phyloP scores from a whole-genome alignment of 805 yeast species.

The Starmerella roubikii region DNA sequence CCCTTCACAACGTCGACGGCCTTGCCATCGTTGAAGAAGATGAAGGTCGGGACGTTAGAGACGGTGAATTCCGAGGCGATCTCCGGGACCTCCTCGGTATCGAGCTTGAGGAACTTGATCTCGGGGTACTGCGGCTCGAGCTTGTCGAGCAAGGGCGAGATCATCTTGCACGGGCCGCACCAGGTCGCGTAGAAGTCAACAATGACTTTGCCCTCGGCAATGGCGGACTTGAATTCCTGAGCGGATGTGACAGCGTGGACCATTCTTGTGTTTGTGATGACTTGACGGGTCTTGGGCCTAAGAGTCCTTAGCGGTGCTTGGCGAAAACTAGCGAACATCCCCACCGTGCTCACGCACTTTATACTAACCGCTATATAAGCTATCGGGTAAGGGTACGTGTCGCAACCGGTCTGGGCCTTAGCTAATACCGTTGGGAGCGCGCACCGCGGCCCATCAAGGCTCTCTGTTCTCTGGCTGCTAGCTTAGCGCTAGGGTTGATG shows the following conservation, averaged over 20 bases:
- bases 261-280: conserved; percentile 33
- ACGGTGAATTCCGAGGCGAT: conserved; percentile 59
- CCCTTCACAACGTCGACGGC: conserved; percentile 71
- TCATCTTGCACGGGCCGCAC: conserved; percentile 99
- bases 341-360: too few species aligned
- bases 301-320: too few species aligned
- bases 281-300: too few species aligned
- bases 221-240: conserved; percentile 54
- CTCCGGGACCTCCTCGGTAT: conserved; percentile 69
- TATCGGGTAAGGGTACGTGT: too few species aligned
- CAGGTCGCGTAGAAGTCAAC: conserved; percentile 95
- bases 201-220: conserved; percentile 63
- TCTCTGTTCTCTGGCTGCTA: too few species aligned
- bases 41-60: conserved; percentile 52
- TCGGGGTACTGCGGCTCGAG: conserved; percentile 38
- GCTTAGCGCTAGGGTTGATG: too few species aligned
- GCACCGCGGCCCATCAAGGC: too few species aligned
- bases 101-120: conserved; percentile 76
- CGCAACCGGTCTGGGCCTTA: too few species aligned
- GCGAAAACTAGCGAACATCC: too few species aligned
- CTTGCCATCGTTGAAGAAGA: conserved; percentile 74
- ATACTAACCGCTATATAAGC: too few species aligned
- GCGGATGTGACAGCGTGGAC: conserved; percentile 38
- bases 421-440: too few species aligned
- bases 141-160: conserved; percentile 81